These are phyloP conservation scores for Ceratocystiopsis minuta DNA, from an alignment of 2,329 filamentous ascomycete genomes.

Conservation along the genomic window DNA sequence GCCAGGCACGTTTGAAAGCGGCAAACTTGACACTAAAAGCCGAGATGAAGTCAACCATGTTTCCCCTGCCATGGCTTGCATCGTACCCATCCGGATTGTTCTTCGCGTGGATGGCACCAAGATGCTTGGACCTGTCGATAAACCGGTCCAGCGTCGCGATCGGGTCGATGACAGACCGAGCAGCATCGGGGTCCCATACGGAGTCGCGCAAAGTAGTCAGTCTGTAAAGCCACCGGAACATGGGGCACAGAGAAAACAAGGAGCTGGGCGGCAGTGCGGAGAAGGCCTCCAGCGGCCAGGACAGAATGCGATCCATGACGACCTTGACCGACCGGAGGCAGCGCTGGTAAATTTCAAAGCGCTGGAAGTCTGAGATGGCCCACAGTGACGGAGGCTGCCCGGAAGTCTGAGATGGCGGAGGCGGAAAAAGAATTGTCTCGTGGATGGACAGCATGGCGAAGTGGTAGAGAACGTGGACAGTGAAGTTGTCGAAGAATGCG, in stretches of 20 bases:
- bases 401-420: too few species aligned
- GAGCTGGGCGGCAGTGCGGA: conserved; percentile 1
- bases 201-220: conserved; percentile 15
- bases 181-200: conserved; percentile 18
- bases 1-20: too few species aligned
- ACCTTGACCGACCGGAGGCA: conserved; percentile 5
- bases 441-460: conserved; percentile 4
- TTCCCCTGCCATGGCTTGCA: too few species aligned
- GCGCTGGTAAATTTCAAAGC: conserved; percentile 5
- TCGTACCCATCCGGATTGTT: too few species aligned
- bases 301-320: conserved; percentile 6
- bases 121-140: neutral
- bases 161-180: conserved; percentile 16
- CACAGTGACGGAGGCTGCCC: neutral
- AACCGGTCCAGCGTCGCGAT: conserved; percentile 13
- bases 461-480: conserved; percentile 4
- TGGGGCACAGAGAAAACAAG: conserved; percentile 4
- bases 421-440: conserved; percentile 2
- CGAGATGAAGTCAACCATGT: too few species aligned
- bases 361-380: conserved; percentile 1
- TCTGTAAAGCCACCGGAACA: conserved; percentile 5
- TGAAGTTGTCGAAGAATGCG: neutral
- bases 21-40: too few species aligned
- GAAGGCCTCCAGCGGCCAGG: conserved; percentile 1
- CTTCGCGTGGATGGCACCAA: too few species aligned